Evolutionary conservation across 306 rosid species (phyloP).

Genomic region (Senna siamea): DNA sequence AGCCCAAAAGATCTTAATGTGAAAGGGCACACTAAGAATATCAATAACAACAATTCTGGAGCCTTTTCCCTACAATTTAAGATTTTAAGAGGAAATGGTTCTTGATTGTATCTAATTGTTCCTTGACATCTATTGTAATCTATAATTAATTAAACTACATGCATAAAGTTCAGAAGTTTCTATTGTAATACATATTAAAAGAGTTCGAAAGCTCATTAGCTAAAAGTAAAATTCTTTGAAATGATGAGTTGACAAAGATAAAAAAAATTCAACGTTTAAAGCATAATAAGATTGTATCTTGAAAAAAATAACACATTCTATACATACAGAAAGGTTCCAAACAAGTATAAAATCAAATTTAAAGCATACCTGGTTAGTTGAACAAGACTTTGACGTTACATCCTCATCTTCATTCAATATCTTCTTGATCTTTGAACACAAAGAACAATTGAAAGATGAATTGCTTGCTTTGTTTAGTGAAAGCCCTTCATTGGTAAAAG

Average conservation of each 20-base stretch:
- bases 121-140: background rate
- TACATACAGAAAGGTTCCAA: background rate
- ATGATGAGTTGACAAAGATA: background rate
- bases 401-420: background rate
- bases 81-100: background rate
- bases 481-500: no score
- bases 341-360: background rate
- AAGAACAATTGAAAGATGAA: background rate
- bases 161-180: background rate
- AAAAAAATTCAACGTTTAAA: background rate
- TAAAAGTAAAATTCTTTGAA: background rate
- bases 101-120: background rate
- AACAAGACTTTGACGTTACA: no score
- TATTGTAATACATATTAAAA: background rate
- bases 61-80: background rate
- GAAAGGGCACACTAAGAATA: background rate
- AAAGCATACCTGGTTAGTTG: slow-evolving; percentile 30
- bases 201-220: background rate
- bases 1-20: no score
- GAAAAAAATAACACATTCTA: background rate
- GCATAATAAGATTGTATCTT: background rate
- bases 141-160: background rate
- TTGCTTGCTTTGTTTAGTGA: background rate
- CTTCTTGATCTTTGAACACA: background rate
- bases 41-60: background rate